Percentiles rank a stretch among this genome's conserved stretches.
These are phyloP conservation scores for Fraxinus nigra DNA, from an alignment of 305 asterid genomes.

Conservation along the genomic window DNA sequence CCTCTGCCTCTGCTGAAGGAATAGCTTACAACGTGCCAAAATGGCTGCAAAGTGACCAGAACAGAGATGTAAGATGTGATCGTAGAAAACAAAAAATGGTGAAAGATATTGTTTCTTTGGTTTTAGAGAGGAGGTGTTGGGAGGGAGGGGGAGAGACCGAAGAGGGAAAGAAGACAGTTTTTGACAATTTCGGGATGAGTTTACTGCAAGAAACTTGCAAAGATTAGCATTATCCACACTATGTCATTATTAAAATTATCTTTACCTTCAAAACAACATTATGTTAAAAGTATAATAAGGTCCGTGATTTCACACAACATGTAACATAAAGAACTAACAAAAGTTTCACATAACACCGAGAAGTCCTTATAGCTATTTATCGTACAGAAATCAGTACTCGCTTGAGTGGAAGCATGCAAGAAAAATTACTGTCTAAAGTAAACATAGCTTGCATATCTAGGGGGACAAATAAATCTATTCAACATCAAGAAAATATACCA, in stretches of 20 bases:
- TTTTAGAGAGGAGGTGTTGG: not conserved
- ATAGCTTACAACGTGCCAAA: slow-evolving; percentile 74
- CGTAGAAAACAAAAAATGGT: slow-evolving; percentile 13
- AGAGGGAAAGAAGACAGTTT: not conserved
- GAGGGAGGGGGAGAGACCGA: not conserved
- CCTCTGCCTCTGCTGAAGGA: slow-evolving; percentile 76
- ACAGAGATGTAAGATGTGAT: slow-evolving; percentile 14
- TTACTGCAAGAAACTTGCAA: not conserved
- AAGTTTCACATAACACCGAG: not conserved
- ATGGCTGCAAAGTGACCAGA: slow-evolving; percentile 62
- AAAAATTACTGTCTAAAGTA: not conserved
- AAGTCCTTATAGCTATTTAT: slow-evolving; percentile 7
- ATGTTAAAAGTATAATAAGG: not conserved
- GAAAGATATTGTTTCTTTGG: slow-evolving; percentile 10
- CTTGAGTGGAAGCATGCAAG: not conserved
- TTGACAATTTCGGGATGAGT: not conserved
- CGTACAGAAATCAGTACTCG: not conserved
- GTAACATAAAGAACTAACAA: not conserved
- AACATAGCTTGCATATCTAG: not conserved
- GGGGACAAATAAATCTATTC: not conserved
- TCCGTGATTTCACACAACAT: not conserved
- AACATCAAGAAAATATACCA: slow-evolving; percentile 8
- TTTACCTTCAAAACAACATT: slow-evolving; percentile 2
- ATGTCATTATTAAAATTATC: slow-evolving; percentile 10
- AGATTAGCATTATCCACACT: not conserved